These are phyloP conservation scores for Globisporangium middletonii DNA, from an alignment of 352 stramenopile species.

Conservation along the genomic window DNA sequence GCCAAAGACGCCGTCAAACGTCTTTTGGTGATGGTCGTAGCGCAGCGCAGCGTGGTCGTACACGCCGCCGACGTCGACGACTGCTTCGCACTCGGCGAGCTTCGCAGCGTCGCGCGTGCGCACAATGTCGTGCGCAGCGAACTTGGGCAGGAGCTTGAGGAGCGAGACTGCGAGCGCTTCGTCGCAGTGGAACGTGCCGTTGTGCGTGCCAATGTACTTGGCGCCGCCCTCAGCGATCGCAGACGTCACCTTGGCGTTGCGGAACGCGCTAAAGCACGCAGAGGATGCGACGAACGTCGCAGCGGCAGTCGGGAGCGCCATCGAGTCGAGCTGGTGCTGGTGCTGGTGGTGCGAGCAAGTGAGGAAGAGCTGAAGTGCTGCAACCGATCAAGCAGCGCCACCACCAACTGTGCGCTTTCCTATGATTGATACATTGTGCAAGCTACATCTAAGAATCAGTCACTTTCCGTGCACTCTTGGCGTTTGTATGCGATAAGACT, in stretches of 20 bases:
- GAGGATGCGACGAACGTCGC: slow-evolving; percentile 58
- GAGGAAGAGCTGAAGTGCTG: neutral
- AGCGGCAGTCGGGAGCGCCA: slow-evolving; percentile 63
- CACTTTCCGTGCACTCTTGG: neutral
- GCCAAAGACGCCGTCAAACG: slow-evolving; percentile 83
- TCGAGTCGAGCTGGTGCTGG: slow-evolving; percentile 10
- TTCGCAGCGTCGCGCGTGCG: slow-evolving; percentile 89
- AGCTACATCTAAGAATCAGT: no score
- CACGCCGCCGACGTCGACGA: slow-evolving; percentile 96
- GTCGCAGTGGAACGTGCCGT: slow-evolving; percentile 98
- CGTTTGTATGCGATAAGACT: neutral
- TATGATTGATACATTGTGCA: no score
- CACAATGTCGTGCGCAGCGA: slow-evolving; percentile 69
- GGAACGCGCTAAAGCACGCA: slow-evolving; percentile 58
- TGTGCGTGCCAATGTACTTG: slow-evolving; percentile 96
- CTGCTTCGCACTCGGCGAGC: slow-evolving; percentile 91
- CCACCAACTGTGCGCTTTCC: no score
- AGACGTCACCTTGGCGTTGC: slow-evolving; percentile 43
- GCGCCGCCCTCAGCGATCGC: slow-evolving; percentile 23
- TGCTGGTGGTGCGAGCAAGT: neutral
- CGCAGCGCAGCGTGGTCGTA: slow-evolving; percentile 88
- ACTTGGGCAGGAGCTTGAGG: slow-evolving; percentile 92
- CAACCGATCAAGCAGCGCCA: no score
- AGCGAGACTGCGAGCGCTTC: slow-evolving; percentile 97
- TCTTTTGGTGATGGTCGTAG: slow-evolving; percentile 99